A percentile compares a stretch with the other conserved stretches of the same genome.
Evolutionary conservation across 2,329 filamentous ascomycete genomes (phyloP).

Genomic region (Xylariaceae sp.): DNA sequence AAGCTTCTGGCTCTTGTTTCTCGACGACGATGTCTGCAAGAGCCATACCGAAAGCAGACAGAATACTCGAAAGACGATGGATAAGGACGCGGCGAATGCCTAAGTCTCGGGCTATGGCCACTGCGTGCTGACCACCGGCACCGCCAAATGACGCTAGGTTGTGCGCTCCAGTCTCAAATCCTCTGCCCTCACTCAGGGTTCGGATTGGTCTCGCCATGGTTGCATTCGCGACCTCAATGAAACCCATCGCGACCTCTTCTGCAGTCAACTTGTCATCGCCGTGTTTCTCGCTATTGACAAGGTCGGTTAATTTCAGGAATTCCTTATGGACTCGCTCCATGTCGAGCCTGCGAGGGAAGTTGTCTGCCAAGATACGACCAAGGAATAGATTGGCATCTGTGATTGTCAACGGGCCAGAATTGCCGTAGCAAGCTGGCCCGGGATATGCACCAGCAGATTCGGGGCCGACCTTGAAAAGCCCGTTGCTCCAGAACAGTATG

Average conservation of each 20-base stretch:
- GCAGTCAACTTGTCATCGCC: constrained; percentile 59
- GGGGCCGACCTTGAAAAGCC: constrained; percentile 84
- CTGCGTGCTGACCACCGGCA: constrained; percentile 85
- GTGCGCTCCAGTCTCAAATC: constrained; percentile 85
- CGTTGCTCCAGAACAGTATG: constrained; percentile 80
- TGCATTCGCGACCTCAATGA: constrained; percentile 85
- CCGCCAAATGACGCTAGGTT: constrained; percentile 90
- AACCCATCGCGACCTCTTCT: constrained; percentile 86
- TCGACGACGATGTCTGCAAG: constrained; percentile 91
- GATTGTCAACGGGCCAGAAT: constrained; percentile 85
- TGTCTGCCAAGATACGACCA: constrained; percentile 78
- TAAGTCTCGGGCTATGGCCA: constrained; percentile 79
- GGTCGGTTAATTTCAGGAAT: constrained; percentile 69
- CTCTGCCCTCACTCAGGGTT: constrained; percentile 86
- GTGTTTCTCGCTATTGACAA: constrained; percentile 73
- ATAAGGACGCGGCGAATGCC: constrained; percentile 82
- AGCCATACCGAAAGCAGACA: constrained; percentile 91
- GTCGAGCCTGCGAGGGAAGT: constrained; percentile 83
- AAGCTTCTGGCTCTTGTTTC: constrained; percentile 71
- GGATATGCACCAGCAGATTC: constrained; percentile 87
- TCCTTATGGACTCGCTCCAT: constrained; percentile 68
- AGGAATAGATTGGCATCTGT: constrained; percentile 89
- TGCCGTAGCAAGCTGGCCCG: constrained; percentile 86
- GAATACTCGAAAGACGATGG: constrained; percentile 81
- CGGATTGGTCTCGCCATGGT: constrained; percentile 88